Percentiles rank a stretch among this genome's conserved stretches.
Conservation (phyloP, 768 basidiomycete species). For the Cyathus striatus region DNA sequence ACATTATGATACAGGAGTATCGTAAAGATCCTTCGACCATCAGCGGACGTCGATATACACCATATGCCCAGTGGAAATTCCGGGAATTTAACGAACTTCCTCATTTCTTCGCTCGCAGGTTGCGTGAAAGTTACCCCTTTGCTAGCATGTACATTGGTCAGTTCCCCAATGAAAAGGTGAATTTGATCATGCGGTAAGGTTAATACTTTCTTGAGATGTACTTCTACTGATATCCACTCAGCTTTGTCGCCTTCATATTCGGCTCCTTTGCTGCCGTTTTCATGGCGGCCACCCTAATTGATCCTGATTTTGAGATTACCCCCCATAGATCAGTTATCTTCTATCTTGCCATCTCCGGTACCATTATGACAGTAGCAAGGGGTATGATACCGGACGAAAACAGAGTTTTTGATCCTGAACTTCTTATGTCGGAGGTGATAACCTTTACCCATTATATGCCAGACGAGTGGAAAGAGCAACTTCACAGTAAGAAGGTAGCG, state of each 20-base stretch:
- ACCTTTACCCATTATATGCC: constrained; percentile 96
- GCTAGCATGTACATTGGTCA: constrained; percentile 97
- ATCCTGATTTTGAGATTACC: constrained; percentile 96
- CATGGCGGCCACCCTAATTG: constrained; percentile 84
- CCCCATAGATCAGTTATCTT: constrained; percentile 90
- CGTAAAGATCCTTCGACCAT: constrained; percentile 98
- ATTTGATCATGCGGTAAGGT: constrained; percentile 81
- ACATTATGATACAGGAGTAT: constrained; percentile 67
- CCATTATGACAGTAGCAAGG: constrained; percentile 81
- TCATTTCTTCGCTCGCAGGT: constrained; percentile 81
- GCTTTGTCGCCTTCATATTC: constrained; percentile 93
- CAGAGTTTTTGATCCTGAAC: constrained; percentile 88
- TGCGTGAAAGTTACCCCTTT: constrained; percentile 84
- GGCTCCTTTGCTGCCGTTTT: constrained; percentile 97
- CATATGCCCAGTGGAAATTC: constrained; percentile 97
- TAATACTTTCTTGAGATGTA: background rate
- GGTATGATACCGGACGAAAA: constrained; percentile 97
- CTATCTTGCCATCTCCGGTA: constrained; percentile 86
- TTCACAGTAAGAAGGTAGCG: constrained; percentile 82
- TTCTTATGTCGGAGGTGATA: constrained; percentile 89
- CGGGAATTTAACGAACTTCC: constrained; percentile 98
- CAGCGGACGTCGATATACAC: constrained; percentile 88
- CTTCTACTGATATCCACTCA: constrained; percentile 20
- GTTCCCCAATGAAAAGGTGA: constrained; percentile 93
- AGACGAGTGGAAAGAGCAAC: constrained; percentile 79